Evolutionary conservation across 768 basidiomycete species (phyloP), one percentile per base, ranked within the genome.

Genomic region (Collybiopsis confluens): DNA sequence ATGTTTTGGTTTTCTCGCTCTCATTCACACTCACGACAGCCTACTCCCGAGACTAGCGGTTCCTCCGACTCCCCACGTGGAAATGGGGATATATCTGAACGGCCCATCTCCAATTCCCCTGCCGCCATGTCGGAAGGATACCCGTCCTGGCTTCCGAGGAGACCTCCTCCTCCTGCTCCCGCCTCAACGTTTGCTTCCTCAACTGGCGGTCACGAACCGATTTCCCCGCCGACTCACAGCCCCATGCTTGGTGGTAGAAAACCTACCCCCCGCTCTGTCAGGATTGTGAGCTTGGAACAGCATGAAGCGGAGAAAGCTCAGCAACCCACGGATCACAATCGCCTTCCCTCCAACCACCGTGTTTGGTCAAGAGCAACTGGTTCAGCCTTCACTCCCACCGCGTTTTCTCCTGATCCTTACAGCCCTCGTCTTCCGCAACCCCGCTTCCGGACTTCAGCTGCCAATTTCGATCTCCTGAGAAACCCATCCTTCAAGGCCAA

Each of bases 81-180:
- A 20, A 33, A 41, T 18, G 38, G 52, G 13, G 26, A 40, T 35
- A 54, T 56, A 26, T 55, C 68, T 41, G 56, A 56, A 38, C 64
- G 67, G 43, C 70, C 66, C 18, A 69, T 70, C 8, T 67, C 69
- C 2, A 59, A 59, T 53, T 70, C 63, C 26, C 65, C 68, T 16
- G 67, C 63, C 38, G 59, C 62, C 43, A 65, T 66, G 54, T 66
- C 73, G 16, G 87, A 88, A 59, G 84, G 84, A 13, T 92, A 92
- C 64, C 90, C 90, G 2, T 85, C 87, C 21, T 92, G 90, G 90
- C 82, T 92, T 1, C 90, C 90, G 16, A 81, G 74, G 55, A 78
- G 90, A 13, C 90, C 91, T 2, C 83, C 83, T 15, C 87, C 82
- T 1, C 90, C 90, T 0, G 81, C 81, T 7, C 90, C 91, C 2